Percentiles rank a stretch among this genome's conserved stretches.
Evolutionary conservation across 345 rosid genomes (phyloP).

Genomic region (Populus nigra): DNA sequence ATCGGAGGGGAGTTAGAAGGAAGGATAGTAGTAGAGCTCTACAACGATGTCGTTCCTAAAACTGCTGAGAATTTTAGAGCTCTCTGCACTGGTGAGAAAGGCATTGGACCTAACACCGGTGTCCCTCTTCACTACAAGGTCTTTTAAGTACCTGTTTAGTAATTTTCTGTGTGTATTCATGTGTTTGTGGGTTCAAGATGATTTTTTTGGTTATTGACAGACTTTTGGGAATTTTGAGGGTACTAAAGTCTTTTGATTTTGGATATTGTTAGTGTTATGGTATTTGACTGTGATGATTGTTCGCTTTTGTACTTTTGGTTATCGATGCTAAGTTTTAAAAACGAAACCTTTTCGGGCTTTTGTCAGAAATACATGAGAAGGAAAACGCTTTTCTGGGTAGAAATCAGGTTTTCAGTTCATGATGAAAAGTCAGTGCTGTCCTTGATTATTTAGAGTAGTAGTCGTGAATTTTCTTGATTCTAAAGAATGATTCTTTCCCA

Average conservation of each 20-base stretch:
- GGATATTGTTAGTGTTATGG: neutral
- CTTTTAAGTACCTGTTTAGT: neutral
- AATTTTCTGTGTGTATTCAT: neutral
- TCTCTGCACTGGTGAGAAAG: constrained; percentile 92
- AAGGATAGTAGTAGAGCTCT: constrained; percentile 80
- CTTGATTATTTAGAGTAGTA: neutral
- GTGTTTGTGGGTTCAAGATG: neutral
- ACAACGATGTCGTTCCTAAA: constrained; percentile 74
- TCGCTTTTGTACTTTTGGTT: neutral
- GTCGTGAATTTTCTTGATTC: neutral
- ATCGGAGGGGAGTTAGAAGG: constrained; percentile 94
- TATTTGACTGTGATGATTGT: neutral
- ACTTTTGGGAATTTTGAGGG: neutral
- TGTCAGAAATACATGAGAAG: neutral
- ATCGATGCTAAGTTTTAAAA: neutral
- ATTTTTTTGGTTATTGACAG: neutral
- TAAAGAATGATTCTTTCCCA: neutral
- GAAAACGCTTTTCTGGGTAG: neutral
- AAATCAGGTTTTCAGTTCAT: neutral
- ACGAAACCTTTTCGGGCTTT: neutral
- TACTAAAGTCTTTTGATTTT: constrained; percentile 12
- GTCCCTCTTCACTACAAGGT: constrained; percentile 92
- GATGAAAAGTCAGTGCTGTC: neutral
- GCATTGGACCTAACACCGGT: constrained; percentile 70
- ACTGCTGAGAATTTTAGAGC: constrained; percentile 94